Base-by-base conservation (phyloP, 345 rosid species). In the Noccaea bulbosa region DNA sequence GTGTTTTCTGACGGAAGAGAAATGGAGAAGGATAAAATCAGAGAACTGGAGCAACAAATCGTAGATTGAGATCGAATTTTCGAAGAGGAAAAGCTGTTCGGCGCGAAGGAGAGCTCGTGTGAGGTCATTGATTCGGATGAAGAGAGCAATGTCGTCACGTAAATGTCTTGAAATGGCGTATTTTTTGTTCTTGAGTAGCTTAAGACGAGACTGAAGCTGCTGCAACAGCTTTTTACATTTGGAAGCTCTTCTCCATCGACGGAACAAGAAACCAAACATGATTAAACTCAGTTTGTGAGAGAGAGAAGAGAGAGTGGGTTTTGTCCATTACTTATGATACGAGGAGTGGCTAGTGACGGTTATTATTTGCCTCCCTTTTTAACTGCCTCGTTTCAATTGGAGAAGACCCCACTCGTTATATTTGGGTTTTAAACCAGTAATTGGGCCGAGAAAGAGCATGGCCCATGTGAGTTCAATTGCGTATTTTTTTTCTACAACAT, bases 171-270 rank as follows among this genome's bases (percentile, higher is more conserved):
- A 87, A 40, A 91, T 86, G 7, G 91, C 49, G 22, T 62, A 22
- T 62, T 88, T 84, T 67, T 88, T 91, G 86, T 71, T 89, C 86
- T 80, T 87, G 62, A 89, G 81, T 60, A 85, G 70, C 80, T 80
- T 84, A 22, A 91, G 83, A 52, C 94, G 85, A 77, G 81, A 77
- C 52, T 82, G 91, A 47, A 85, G 81, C 67, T 80, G 60, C 75
- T 77, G 77, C 78, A 91, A 79, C 62, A 85, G 63, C 75, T 68
- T 87, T 68, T 87, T 87, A 72, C 97, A 91, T 70, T 81, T 89
- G 4, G 96, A 86, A 85, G 96, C 96, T 66, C 82, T 88, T 41
- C 86, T 47, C 98, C 98, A 89, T 59, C 73, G 78, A 22, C 84
- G 82, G 51, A 91, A 86, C 44, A 86, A 76, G 81, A 82, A 34